Evolutionary conservation across 2,329 filamentous ascomycete genomes (phyloP), one percentile per base, ranked within the genome.

Genomic region (Colletotrichum cuscutae): DNA sequence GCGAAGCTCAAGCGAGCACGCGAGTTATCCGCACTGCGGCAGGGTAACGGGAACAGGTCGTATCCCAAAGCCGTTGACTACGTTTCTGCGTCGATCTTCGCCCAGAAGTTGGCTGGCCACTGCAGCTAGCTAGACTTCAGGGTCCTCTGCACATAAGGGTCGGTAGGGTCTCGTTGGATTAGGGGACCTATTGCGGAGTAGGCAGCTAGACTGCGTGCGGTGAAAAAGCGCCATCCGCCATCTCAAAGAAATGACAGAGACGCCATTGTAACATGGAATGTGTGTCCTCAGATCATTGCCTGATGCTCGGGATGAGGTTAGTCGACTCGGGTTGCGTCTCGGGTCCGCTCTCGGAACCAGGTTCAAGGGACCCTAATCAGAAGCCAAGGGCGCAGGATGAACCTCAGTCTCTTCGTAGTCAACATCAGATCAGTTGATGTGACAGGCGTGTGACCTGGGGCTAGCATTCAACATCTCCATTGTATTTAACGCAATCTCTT

Each of bases 81-180:
- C 28, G 15, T 54, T 70, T 70, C 60, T 65, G 24, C 22, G 60
- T 60, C 66, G 60, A 72, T 65, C 66, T n/a, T 56, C 4, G 54
- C 60, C 35, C 19, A 8, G 30, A 56, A 58, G 32, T 19, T 19
- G 26, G 8, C 35, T 15, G 9, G 4, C 46, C 26, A 22, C 46
- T 70, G 60, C 60, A 72, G 60, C 42, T 49, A 49, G 60, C 42
- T 49, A 49, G 7, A 19, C 26, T 52, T 52, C 70, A 65, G 66
- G 70, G 66, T 61, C 65, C 15, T 59, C 58, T 63, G 65, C 61
- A 54, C 70, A 64, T 69, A 54, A 68, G 3, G 60, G 37, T 46
- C 30, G 37, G 65, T 12, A 63, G 57, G 70, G 65, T 65, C 66
- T 30, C 59, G 12, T 35, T 63, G 37, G 24, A 57, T 37, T 60